A percentile compares a stretch with the other conserved stretches of the same genome.
These are phyloP conservation scores for Picea sitchensis DNA, from an alignment of 75 land plant species.

Conservation along the genomic window DNA sequence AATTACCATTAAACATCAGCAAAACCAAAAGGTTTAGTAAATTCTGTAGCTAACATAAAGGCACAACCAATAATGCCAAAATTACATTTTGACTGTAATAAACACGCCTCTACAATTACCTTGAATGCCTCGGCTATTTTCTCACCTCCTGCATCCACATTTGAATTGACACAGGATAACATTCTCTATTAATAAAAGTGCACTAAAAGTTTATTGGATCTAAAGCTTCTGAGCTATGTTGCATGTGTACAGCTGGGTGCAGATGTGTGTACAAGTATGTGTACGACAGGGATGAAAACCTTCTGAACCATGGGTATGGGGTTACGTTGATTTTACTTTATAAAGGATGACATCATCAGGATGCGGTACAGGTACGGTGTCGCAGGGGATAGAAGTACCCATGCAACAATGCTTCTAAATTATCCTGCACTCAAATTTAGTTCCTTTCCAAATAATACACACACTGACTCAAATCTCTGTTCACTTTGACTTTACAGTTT, in stretches of 20 bases:
- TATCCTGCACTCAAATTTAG: no score
- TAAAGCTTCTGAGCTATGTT: not conserved
- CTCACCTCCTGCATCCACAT: not conserved
- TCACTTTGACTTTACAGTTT: not conserved
- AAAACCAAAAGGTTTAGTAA: not conserved
- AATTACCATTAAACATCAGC: not conserved
- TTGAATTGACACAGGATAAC: not conserved
- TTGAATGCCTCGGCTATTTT: not conserved
- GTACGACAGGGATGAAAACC: no score
- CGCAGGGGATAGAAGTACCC: no score
- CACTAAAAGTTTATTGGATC: slow-evolving; percentile 3
- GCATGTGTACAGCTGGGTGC: no score
- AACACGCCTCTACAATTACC: not conserved
- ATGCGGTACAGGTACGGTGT: no score
- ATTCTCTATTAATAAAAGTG: not conserved
- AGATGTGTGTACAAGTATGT: no score
- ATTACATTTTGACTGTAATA: not conserved
- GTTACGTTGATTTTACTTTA: no score
- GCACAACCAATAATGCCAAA: not conserved
- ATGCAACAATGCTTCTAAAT: no score
- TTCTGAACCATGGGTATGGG: no score
- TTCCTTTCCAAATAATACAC: no score
- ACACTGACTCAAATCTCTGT: not conserved
- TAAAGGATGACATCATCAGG: no score
- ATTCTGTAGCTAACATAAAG: not conserved